Percentiles rank a stretch among this genome's conserved stretches.
Evolutionary conservation across 73 alveolate genomes (phyloP).

Genomic region (Paramecium sonneborni): DNA sequence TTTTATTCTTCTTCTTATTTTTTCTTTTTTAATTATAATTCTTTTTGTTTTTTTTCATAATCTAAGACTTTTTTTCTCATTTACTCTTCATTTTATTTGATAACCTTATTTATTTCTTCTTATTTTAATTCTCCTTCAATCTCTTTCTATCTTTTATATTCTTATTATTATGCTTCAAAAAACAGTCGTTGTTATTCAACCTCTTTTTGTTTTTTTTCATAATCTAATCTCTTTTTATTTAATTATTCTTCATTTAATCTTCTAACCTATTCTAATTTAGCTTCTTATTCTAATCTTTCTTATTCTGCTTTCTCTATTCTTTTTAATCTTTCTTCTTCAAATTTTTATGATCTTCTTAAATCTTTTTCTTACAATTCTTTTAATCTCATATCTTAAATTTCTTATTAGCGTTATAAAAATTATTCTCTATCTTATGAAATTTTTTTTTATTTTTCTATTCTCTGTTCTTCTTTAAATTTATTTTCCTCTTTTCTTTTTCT

Average conservation of each 20-base stretch:
- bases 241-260: slow-evolving; percentile 40
- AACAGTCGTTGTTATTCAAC: not conserved
- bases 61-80: not conserved
- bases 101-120: not conserved
- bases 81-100: slow-evolving; percentile 38
- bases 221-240: slow-evolving; percentile 29
- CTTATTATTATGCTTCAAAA: not conserved
- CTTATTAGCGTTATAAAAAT: not conserved
- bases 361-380: slow-evolving; percentile 23
- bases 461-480: slow-evolving; percentile 19
- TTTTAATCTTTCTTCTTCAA: slow-evolving; percentile 9
- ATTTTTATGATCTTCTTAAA: slow-evolving; percentile 3
- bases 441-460: not conserved
- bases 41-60: slow-evolving; percentile 36
- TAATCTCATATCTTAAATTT: not conserved
- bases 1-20: not conserved
- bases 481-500: not conserved
- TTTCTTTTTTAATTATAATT: not conserved
- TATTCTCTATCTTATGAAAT: not conserved
- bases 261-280: slow-evolving; percentile 27
- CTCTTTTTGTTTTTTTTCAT: not conserved
- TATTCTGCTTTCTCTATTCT: slow-evolving; percentile 21
- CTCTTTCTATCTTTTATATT: not conserved
- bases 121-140: slow-evolving; percentile 34
- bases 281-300: slow-evolving; percentile 35